Evolutionary conservation across 2,329 filamentous ascomycete genomes (phyloP), one percentile per base, ranked within the genome.

Genomic region (Beauveria brongniartii): DNA sequence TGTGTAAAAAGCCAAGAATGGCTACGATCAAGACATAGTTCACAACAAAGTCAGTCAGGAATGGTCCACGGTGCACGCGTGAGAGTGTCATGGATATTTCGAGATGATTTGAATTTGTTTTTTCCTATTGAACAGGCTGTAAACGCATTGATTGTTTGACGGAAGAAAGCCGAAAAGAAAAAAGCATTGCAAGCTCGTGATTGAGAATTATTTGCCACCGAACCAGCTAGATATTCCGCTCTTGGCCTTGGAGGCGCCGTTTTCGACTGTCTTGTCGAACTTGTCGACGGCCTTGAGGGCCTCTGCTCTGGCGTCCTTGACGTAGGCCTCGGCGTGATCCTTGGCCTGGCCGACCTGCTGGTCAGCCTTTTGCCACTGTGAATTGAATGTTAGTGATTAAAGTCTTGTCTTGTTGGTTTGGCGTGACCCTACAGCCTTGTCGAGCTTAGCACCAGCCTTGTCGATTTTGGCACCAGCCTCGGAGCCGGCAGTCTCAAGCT

Each of bases 141-240:
- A 57, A 28, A 44, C 28, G 20, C 12, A 20, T 37, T 24, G 20
- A 48, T 26, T 24, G 30, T 41, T 30, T 40, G 40, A 48, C 12
- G 28, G 10, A 54, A 26, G 12, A 3, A 24, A 43, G n/a, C 28
- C 18, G 10, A 34, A 30, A 12, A 55, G 24, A 4, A 53, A 53
- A 41, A 20, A 53, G 30, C 14, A 46, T 34, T 52, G 44, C 47
- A 53, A 46, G 30, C n/a, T 52, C 16, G 20, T 22, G 12, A 14
- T 7, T n/a, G 52, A 40, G 8, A 51, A 65, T 74, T 75, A 68
- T 69, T 56, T 69, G 55, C 83, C 82, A 61, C 91, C 88, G 70
- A 97, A 96, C 92, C 92, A 97, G 72, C 89, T 84, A 47, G 88
- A 90, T 68, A 96, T 75, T 65, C 89, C 88, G 69, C 86, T 84